Conservation (phyloP, 495 filamentous ascomycete species). For the Penicillium tannophilum region DNA sequence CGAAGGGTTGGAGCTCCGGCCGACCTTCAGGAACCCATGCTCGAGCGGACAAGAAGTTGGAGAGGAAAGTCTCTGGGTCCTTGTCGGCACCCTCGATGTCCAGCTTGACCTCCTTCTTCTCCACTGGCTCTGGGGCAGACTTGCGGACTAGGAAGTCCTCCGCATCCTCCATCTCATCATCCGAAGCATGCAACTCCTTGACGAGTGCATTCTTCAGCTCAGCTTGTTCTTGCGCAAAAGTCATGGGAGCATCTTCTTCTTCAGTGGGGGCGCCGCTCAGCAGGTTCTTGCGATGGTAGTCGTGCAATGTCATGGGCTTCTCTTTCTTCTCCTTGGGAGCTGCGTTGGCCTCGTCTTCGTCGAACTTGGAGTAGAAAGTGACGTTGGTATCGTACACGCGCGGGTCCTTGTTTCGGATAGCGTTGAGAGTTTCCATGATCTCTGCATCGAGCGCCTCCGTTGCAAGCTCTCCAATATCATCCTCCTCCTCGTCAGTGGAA, state of each 20-base stretch:
- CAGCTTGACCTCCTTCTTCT: conserved; percentile 53
- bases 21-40: conserved; percentile 75
- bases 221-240: conserved; percentile 85
- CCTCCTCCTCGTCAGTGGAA: conserved; percentile 77
- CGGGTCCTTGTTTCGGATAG: conserved; percentile 87
- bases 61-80: conserved; percentile 86
- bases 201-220: conserved; percentile 75
- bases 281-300: conserved; percentile 89
- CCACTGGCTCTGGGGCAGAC: conserved; percentile 34
- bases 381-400: conserved; percentile 78
- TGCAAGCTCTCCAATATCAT: conserved; percentile 82
- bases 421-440: conserved; percentile 79
- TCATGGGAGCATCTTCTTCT: conserved; percentile 57
- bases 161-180: conserved; percentile 63
- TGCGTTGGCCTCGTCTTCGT: conserved; percentile 41
- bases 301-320: conserved; percentile 82
- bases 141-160: conserved; percentile 72
- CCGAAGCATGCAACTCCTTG: conserved; percentile 68
- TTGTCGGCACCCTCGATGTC: conserved; percentile 80
- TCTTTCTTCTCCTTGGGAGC: conserved; percentile 57
- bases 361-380: conserved; percentile 72
- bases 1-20: conserved; percentile 70
- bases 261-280: conserved; percentile 64
- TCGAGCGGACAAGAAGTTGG: conserved; percentile 84
- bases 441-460: conserved; percentile 82